Base-by-base conservation (phyloP, 257 asterid species). In the Parsonsia alboflavescens region DNA sequence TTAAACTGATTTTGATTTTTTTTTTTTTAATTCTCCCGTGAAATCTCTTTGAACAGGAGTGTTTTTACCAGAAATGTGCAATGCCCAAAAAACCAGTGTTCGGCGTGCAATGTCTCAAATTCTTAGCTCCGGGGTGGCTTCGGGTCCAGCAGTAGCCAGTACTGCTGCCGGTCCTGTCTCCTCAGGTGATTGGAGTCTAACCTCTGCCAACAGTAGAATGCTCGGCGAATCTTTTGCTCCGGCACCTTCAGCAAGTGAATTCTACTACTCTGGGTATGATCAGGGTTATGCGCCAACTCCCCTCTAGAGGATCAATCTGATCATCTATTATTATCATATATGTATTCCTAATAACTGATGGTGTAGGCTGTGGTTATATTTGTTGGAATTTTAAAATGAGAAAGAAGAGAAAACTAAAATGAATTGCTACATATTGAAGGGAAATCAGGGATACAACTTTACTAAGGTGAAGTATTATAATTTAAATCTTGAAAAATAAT, bases 21-120 rank as follows among this genome's bases (percentile, higher is more conserved):
- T 33, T 33, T 33, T 33, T 33, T 33, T 33, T 33, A 1, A 1
- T 33, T 33, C 3, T 33, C 39, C 39, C 3, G 39, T 33, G 39
- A 33, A 33, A 33, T 33, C 39, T 70, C 2, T n/a, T n/a, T n/a
- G n/a, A 1, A 50, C 74, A 70, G 74, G 74, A 50, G 58, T n/a
- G 6, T 70, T 28, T 53, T 44, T 70, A 16, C 74, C 74, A 19
- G 49, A 50, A 6, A 36, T 70, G 45, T 70, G 74, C 45, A 54
- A 50, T 59, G 64, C 48, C 52, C 63, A 33, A 41, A 70, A 70
- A 12, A 7, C 28, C 28, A 36, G 7, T 53, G 13, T 22, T 22
- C 33, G 74, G 0, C 74, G 74, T 33, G 46, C 42, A 70, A 50
- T 70, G 74, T 19, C 63, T 50, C 74, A 70, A 33, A 7, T 70